phyloP scores from a whole-genome alignment of 495 filamentous ascomycete genomes.

The Aspergillus ellipticus region DNA sequence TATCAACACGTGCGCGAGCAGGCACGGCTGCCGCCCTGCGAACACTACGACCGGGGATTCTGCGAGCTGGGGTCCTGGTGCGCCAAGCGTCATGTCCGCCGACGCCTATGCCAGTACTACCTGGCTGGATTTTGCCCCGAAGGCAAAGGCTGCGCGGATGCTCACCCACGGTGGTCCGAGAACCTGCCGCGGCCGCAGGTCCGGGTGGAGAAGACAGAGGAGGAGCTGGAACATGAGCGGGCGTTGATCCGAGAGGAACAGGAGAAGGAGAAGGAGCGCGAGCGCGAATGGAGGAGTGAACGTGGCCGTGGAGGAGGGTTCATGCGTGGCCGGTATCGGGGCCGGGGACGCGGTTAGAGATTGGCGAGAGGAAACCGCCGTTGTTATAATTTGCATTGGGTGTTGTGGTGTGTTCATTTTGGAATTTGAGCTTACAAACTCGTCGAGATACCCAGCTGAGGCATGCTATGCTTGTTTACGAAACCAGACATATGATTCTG shows the following conservation, averaged over 20 bases:
- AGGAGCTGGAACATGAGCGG: conserved; percentile 56
- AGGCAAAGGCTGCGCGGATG: conserved; percentile 71
- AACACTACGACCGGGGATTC: conserved; percentile 94
- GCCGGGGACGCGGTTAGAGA: conserved; percentile 43
- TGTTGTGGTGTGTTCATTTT: conserved; percentile 7
- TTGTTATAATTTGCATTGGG: background rate
- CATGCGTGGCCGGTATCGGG: conserved; percentile 47
- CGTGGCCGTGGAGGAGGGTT: conserved; percentile 46
- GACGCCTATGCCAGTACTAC: conserved; percentile 74
- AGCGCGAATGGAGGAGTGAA: conserved; percentile 48
- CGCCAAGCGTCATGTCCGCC: conserved; percentile 79
- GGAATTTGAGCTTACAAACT: conserved; percentile 5
- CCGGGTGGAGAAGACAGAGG: conserved; percentile 56
- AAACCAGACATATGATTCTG: background rate
- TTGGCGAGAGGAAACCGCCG: no score
- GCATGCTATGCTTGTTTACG: conserved; percentile 1
- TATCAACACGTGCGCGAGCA: conserved; percentile 92
- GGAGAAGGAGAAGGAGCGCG: conserved; percentile 48
- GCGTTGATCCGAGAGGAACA: conserved; percentile 53
- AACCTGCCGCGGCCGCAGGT: conserved; percentile 71
- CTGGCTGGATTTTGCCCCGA: conserved; percentile 93
- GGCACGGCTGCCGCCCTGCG: conserved; percentile 75
- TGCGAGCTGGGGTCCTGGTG: conserved; percentile 86
- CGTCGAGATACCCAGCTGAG: conserved; percentile 9
- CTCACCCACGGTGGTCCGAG: conserved; percentile 73